Conservation (phyloP, 2,329 filamentous ascomycete species). For the Macroventuria anomochaeta region DNA sequence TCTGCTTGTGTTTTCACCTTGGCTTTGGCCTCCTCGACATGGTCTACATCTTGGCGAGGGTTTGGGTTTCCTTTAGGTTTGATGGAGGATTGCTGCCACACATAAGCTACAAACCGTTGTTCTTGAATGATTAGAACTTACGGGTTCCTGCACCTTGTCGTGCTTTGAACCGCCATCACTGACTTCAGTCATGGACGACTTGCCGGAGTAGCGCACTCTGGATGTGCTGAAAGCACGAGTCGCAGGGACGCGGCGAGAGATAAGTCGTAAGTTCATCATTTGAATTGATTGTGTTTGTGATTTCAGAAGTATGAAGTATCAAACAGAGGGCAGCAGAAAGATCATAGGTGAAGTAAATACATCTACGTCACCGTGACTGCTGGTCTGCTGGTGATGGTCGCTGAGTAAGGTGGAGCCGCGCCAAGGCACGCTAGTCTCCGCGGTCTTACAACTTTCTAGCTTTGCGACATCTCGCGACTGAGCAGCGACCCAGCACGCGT, state of each 20-base stretch:
- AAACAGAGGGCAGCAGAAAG: background rate
- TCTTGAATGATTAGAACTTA: background rate
- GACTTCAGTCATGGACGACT: slow-evolving; percentile 16
- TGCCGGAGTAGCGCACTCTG: slow-evolving; percentile 6
- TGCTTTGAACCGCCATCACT: slow-evolving; percentile 6
- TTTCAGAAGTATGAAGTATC: background rate
- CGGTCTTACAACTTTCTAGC: slow-evolving; percentile 22
- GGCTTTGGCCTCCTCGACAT: slow-evolving; percentile 26
- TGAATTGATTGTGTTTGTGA: background rate
- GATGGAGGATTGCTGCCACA: slow-evolving; percentile 17
- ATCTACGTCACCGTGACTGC: slow-evolving; percentile 35
- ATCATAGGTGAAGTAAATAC: background rate
- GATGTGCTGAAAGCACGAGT: slow-evolving; percentile 16
- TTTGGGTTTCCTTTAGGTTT: slow-evolving; percentile 13
- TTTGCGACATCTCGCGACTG: slow-evolving; percentile 29
- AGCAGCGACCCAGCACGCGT: slow-evolving; percentile 9
- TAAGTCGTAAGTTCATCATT: slow-evolving; percentile 12
- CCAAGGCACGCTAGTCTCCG: slow-evolving; percentile 30
- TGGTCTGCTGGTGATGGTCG: slow-evolving; percentile 12
- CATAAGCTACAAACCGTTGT: background rate
- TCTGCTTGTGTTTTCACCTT: slow-evolving; percentile 65
- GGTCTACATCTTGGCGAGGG: slow-evolving; percentile 3
- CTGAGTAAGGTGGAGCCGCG: slow-evolving; percentile 10
- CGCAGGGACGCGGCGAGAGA: slow-evolving; percentile 5
- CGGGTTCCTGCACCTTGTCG: slow-evolving; percentile 12